Evolutionary conservation across 2,329 filamentous ascomycete genomes (phyloP).

Genomic region (Lecanicillium sp.): DNA sequence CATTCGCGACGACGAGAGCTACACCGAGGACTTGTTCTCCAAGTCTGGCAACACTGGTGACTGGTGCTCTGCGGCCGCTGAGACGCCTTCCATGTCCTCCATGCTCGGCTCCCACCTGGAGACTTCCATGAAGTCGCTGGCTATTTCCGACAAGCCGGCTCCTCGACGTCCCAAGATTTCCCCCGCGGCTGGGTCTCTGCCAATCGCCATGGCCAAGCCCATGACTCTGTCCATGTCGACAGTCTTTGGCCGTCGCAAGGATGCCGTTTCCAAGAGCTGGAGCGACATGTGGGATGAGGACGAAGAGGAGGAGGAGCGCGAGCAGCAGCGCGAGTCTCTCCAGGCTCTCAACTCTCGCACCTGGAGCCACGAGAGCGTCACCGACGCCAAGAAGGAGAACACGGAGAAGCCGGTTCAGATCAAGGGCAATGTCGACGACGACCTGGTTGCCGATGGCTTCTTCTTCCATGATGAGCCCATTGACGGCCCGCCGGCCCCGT

Average conservation of each 20-base stretch:
- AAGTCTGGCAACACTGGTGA: conserved; percentile 64
- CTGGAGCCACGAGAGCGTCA: conserved; percentile 69
- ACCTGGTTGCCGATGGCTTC: conserved; percentile 61
- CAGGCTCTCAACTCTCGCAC: conserved; percentile 66
- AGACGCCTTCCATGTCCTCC: conserved; percentile 77
- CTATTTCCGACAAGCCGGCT: conserved; percentile 37
- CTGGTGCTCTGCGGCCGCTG: conserved; percentile 70
- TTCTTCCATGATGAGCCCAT: conserved; percentile 60
- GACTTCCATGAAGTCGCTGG: conserved; percentile 70
- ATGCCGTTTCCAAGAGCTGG: conserved; percentile 94
- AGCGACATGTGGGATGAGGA: conserved; percentile 92
- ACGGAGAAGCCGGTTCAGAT: conserved; percentile 18
- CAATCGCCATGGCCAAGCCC: conserved; percentile 74
- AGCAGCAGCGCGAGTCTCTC: conserved; percentile 42
- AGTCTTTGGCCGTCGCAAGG: conserved; percentile 70
- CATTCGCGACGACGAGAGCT: conserved; percentile 74
- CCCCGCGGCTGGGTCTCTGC: conserved; percentile 60
- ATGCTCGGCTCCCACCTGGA: conserved; percentile 77
- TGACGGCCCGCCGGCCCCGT: conserved; percentile 25
- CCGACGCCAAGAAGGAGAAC: conserved; percentile 16
- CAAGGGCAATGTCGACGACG: conserved; percentile 50
- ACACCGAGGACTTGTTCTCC: conserved; percentile 79
- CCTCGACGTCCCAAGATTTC: conserved; percentile 35
- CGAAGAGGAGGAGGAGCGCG: conserved; percentile 60
- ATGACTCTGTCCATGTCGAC: conserved; percentile 65